phyloP scores from a whole-genome alignment of 805 yeast species.

The Danielia oregonensis region DNA sequence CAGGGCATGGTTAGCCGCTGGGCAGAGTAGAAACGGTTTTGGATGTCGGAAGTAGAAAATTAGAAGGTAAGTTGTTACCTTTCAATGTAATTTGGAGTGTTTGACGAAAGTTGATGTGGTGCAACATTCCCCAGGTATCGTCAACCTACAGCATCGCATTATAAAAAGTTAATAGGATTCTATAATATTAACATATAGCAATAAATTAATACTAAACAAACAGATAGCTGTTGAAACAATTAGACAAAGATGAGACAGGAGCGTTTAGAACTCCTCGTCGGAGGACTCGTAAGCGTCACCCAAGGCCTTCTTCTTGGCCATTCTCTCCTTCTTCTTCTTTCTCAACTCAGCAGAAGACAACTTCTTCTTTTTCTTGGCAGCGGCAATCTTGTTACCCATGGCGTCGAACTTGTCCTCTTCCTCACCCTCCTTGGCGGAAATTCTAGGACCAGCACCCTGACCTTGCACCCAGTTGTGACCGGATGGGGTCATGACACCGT shows the following conservation, averaged over 20 bases:
- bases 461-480: constrained; percentile 99
- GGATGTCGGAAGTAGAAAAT: too few species aligned
- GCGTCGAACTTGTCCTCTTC: constrained; percentile 99
- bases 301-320: constrained; percentile 99
- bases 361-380: constrained; percentile 95
- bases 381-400: constrained; percentile 99
- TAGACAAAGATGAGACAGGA: constrained; percentile 7
- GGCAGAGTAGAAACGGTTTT: too few species aligned
- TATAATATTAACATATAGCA: constrained; percentile 18
- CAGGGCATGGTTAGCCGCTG: too few species aligned
- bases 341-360: constrained; percentile 98
- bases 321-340: constrained; percentile 99
- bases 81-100: too few species aligned
- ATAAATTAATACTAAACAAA: constrained; percentile 16
- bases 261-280: constrained; percentile 67
- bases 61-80: too few species aligned
- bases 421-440: constrained; percentile 86
- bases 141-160: not conserved
- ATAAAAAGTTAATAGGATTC: constrained; percentile 7
- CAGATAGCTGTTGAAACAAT: constrained; percentile 7
- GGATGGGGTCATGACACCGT: constrained; percentile 99
- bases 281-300: constrained; percentile 97
- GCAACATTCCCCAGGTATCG: too few species aligned
- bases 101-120: constrained; percentile 5
- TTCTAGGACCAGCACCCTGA: constrained; percentile 99